Conservation (phyloP, 2,329 filamentous ascomycete species). For the Colletotrichum graminicola region DNA sequence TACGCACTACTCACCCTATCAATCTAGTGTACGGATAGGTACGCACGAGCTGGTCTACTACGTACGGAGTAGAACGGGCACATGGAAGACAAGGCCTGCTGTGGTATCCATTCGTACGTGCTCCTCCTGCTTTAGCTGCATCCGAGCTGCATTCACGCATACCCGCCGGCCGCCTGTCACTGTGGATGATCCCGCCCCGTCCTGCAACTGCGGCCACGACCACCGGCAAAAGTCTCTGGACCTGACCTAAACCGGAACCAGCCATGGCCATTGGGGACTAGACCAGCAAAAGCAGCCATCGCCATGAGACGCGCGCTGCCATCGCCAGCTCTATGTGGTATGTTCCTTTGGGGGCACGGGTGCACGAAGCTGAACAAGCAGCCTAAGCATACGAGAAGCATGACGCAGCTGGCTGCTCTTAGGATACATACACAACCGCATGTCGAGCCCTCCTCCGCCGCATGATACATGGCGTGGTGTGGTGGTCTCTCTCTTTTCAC, state of each 20-base stretch:
- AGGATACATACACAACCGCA: constrained; percentile 1
- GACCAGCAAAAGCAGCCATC: constrained; percentile 8
- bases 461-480: too few species aligned
- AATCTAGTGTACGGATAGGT: neutral
- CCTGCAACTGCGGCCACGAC: constrained; percentile 15
- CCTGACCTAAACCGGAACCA: constrained; percentile 27
- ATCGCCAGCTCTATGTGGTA: neutral
- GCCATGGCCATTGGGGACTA: constrained; percentile 3
- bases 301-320: neutral
- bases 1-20: neutral
- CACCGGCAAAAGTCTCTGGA: constrained; percentile 26
- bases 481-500: neutral
- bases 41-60: neutral
- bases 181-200: constrained; percentile 32
- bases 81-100: constrained; percentile 1
- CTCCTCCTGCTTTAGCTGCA: constrained; percentile 7
- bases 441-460: neutral
- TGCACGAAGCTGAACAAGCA: constrained; percentile 5
- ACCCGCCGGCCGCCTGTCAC: constrained; percentile 34
- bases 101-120: neutral
- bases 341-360: neutral
- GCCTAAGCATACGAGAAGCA: constrained; percentile 4
- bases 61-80: too few species aligned
- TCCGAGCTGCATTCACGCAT: constrained; percentile 27
- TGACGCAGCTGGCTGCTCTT: neutral